Base-by-base conservation (phyloP, 257 asterid species). In the Nyctanthes arbortristis region DNA sequence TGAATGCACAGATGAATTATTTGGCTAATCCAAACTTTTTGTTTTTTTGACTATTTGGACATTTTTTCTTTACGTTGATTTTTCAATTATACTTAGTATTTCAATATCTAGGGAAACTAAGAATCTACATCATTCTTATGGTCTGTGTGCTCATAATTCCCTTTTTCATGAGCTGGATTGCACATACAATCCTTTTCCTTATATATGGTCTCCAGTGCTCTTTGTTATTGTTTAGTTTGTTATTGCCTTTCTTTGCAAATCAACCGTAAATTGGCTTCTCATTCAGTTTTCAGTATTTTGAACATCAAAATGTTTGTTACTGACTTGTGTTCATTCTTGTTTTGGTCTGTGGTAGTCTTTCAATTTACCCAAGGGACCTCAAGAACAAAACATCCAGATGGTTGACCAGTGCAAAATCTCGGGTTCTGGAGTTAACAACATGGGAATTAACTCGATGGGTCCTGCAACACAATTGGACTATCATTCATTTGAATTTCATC, bases 321-420 rank as follows among this genome's bases (percentile, higher is more conserved):
- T 36, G n/a, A n/a, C n/a, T n/a, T n/a, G n/a, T 36, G 16, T 10
- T 36, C 9, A 36, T 8, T 36, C 2, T 7, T 12, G 16, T 36
- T 36, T 36, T 3, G 43, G 37, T 34, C 63, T 74, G 70, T 70
- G 35, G 76, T 85, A 90, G 95, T 82, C 73, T 79, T 74, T 84
- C 59, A 52, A 79, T 78, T 66, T 79, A 55, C 24, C 80, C 35
- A 84, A 70, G 63, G 82, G 73, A 75, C 76, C 76, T 72, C 96
- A 72, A 70, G 91, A 80, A 33, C 90, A 85, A 74, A 77, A 68
- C 71, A 61, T 81, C 77, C 88, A 81, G 70, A 63, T 77, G 79
- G 73, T 77, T 81, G 95, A 85, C 74, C 86, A 86, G 33, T 71
- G 82, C 83, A 92, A 84, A 80, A 73, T 40, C 66, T 65, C 78